Evolutionary conservation across 306 rosid species (phyloP).

Genomic region (Bauhinia variegata): DNA sequence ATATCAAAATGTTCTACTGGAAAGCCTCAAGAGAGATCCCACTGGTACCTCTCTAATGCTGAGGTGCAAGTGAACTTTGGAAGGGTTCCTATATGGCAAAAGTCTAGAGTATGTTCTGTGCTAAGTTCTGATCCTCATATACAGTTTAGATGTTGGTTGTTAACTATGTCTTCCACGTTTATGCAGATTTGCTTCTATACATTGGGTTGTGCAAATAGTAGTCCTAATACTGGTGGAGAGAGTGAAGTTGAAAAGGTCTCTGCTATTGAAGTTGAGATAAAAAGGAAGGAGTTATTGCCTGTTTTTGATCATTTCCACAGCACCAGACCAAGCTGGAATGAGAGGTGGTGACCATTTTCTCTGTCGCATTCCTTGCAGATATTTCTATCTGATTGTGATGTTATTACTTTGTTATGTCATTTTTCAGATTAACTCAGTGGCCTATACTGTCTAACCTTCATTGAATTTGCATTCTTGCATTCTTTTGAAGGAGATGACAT

Average conservation of each 20-base stretch:
- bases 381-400: slow-evolving; percentile 20
- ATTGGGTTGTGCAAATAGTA: slow-evolving; percentile 50
- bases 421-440: too few species aligned
- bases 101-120: slow-evolving; percentile 66
- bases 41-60: slow-evolving; percentile 75
- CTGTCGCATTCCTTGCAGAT: slow-evolving; percentile 23
- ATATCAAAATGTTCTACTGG: slow-evolving; percentile 36
- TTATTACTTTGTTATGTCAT: slow-evolving; percentile 2
- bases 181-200: slow-evolving; percentile 65
- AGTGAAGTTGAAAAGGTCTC: slow-evolving; percentile 73
- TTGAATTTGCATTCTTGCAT: too few species aligned
- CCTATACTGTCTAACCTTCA: too few species aligned
- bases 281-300: slow-evolving; percentile 76
- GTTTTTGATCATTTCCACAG: slow-evolving; percentile 74
- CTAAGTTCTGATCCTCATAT: slow-evolving; percentile 27
- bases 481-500: too few species aligned
- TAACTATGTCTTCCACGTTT: slow-evolving; percentile 23
- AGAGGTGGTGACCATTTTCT: slow-evolving; percentile 54
- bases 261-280: slow-evolving; percentile 74
- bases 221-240: slow-evolving; percentile 59
- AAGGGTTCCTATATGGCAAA: slow-evolving; percentile 79
- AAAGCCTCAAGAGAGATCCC: slow-evolving; percentile 61
- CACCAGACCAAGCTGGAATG: slow-evolving; percentile 71
- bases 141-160: slow-evolving; percentile 16
- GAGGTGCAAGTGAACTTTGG: slow-evolving; percentile 81